phyloP scores from a whole-genome alignment of 2,329 filamentous ascomycete species.

The Penicillium brasilianum region DNA sequence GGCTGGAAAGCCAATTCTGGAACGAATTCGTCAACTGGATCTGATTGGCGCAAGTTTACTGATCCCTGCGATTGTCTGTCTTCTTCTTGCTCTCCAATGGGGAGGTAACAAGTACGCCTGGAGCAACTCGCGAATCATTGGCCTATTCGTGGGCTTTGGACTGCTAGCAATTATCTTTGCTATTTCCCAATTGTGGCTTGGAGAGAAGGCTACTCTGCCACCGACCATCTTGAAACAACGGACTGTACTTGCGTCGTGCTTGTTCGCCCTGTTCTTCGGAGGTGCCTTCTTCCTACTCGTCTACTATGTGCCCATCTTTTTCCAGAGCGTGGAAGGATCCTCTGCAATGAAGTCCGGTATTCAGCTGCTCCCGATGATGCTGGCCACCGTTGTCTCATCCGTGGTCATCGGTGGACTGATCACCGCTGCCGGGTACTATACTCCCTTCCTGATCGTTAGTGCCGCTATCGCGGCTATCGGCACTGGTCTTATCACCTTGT shows the following conservation, averaged over 20 bases:
- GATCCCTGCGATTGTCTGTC: conserved; percentile 33
- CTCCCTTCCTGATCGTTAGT: conserved; percentile 34
- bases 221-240: conserved; percentile 57
- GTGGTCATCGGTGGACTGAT: conserved; percentile 17
- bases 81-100: conserved; percentile 36
- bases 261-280: conserved; percentile 33
- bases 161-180: conserved; percentile 50
- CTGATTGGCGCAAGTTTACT: conserved; percentile 44
- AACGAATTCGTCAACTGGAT: conserved; percentile 46
- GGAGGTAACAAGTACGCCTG: conserved; percentile 34
- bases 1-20: conserved; percentile 11
- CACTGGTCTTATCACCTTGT: conserved; percentile 35
- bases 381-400: conserved; percentile 24
- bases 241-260: conserved; percentile 39
- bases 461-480: conserved; percentile 31
- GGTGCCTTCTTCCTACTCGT: conserved; percentile 23
- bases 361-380: conserved; percentile 32
- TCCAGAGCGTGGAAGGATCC: conserved; percentile 36
- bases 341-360: conserved; percentile 35
- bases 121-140: conserved; percentile 32
- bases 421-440: conserved; percentile 36
- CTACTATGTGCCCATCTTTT: conserved; percentile 40
- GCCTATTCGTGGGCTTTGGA: conserved; percentile 29
- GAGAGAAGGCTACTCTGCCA: conserved; percentile 58
- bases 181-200: conserved; percentile 51